These are phyloP conservation scores for Cubamyces lactineus DNA, from an alignment of 768 basidiomycete genomes.

Conservation along the genomic window DNA sequence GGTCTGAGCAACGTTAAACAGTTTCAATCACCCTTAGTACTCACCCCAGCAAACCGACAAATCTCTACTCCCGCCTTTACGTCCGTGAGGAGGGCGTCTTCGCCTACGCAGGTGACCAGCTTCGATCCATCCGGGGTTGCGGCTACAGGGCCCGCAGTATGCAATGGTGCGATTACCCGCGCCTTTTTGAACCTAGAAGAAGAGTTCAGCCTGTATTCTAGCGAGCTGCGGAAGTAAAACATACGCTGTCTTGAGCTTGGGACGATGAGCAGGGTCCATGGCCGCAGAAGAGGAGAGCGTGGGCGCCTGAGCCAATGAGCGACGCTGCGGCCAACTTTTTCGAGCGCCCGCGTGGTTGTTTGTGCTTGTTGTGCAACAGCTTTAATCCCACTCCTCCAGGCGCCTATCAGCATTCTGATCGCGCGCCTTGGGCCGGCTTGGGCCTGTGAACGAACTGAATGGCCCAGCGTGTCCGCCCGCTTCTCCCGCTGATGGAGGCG, in stretches of 20 bases:
- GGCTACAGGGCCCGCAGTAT: constrained; percentile 87
- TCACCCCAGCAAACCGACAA: constrained; percentile 82
- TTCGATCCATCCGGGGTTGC: constrained; percentile 76
- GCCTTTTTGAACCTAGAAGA: constrained; percentile 73
- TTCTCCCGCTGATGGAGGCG: constrained; percentile 20
- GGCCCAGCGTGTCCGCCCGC: neutral
- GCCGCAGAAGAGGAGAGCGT: constrained; percentile 29
- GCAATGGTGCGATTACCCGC: constrained; percentile 74
- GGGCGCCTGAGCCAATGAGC: constrained; percentile 16
- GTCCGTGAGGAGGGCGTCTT: constrained; percentile 84
- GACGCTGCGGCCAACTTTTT: constrained; percentile 20
- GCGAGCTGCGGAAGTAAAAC: constrained; percentile 29
- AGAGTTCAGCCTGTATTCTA: neutral
- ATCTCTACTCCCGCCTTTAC: constrained; percentile 73
- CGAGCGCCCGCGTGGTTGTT: constrained; percentile 19
- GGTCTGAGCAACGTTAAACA: neutral
- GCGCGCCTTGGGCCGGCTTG: neutral
- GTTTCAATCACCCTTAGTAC: constrained; percentile 36
- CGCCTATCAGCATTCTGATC: constrained; percentile 25
- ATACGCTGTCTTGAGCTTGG: constrained; percentile 65
- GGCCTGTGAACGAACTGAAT: constrained; percentile 15
- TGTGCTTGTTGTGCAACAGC: constrained; percentile 27
- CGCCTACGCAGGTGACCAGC: constrained; percentile 85
- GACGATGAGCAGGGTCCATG: constrained; percentile 26
- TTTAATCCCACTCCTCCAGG: constrained; percentile 22